phyloP scores from a whole-genome alignment of 768 basidiomycete genomes.

The Hydnomerulius pinastri region DNA sequence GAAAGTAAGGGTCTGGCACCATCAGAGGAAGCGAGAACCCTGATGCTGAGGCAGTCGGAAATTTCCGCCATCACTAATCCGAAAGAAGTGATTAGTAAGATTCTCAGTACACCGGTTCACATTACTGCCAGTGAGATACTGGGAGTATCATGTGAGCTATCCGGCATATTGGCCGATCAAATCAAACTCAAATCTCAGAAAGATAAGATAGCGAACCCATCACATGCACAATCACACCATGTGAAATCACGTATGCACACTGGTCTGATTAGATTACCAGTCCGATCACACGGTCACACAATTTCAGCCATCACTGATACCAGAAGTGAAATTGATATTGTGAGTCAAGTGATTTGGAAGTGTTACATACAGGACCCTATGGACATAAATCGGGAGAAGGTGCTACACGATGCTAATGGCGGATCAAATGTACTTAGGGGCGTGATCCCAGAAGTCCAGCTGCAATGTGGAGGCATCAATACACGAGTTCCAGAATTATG shows the following conservation, averaged over 20 bases:
- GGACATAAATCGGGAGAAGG: slow-evolving; percentile 16
- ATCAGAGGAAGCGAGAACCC: not conserved
- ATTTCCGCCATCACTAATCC: too few species aligned
- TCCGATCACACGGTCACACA: slow-evolving; percentile 10
- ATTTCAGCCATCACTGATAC: slow-evolving; percentile 27
- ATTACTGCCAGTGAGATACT: not conserved
- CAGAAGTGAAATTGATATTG: slow-evolving; percentile 28
- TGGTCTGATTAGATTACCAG: not conserved
- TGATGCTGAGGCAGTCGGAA: not conserved
- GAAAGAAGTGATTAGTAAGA: not conserved
- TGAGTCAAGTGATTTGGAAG: too few species aligned
- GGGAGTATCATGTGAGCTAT: not conserved
- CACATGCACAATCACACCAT: not conserved
- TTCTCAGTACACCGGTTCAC: not conserved
- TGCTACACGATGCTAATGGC: slow-evolving; percentile 12
- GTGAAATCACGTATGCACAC: too few species aligned
- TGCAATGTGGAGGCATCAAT: too few species aligned
- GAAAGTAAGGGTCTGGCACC: too few species aligned
- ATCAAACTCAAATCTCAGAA: too few species aligned
- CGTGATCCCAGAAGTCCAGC: too few species aligned
- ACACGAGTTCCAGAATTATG: slow-evolving; percentile 27
- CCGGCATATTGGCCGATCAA: not conserved
- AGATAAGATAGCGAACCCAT: not conserved
- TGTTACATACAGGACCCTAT: slow-evolving; percentile 21
- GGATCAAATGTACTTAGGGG: too few species aligned